Percentiles rank a stretch among this genome's conserved stretches.
These are phyloP conservation scores for Tetrapisispora taiwanensis DNA, from an alignment of 805 yeast species.

Conservation along the genomic window DNA sequence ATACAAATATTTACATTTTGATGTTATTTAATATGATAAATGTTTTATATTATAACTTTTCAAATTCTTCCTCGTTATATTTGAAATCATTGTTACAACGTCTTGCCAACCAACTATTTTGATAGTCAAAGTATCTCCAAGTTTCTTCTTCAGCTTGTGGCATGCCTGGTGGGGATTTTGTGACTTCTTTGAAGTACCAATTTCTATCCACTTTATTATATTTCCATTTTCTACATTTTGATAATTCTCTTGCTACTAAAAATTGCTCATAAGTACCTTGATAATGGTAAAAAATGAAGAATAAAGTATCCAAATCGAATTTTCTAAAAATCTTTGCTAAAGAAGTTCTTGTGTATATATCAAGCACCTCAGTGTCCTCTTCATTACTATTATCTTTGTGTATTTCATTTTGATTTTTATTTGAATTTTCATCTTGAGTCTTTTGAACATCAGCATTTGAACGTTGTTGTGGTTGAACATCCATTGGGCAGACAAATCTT, in stretches of 20 bases:
- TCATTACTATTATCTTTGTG: conserved; percentile 5
- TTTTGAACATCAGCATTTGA: conserved; percentile 7
- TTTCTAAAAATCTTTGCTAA: conserved; percentile 57
- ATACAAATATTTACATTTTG: conserved; percentile 1
- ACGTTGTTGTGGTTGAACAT: conserved; percentile 4
- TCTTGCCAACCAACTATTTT: conserved; percentile 55
- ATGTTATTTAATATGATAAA: neutral
- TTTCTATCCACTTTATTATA: conserved; percentile 33
- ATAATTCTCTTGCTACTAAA: conserved; percentile 71
- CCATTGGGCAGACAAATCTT: conserved; percentile 23
- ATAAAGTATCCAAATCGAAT: conserved; percentile 78
- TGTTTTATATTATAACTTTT: conserved; percentile 15
- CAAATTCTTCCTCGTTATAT: conserved; percentile 41
- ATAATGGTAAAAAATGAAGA: conserved; percentile 80
- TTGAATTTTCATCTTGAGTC: neutral
- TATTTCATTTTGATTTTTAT: conserved; percentile 1
- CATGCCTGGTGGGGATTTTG: conserved; percentile 74
- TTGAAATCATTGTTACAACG: conserved; percentile 31
- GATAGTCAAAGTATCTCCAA: conserved; percentile 82
- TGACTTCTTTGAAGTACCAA: conserved; percentile 50
- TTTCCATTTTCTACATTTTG: conserved; percentile 69
- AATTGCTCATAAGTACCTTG: conserved; percentile 64
- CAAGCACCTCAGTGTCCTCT: conserved; percentile 11
- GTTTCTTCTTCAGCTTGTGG: conserved; percentile 40
- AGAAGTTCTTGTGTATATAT: conserved; percentile 27